Evolutionary conservation across 2,329 filamentous ascomycete species (phyloP).

Genomic region (Amesomyces nigricolor): DNA sequence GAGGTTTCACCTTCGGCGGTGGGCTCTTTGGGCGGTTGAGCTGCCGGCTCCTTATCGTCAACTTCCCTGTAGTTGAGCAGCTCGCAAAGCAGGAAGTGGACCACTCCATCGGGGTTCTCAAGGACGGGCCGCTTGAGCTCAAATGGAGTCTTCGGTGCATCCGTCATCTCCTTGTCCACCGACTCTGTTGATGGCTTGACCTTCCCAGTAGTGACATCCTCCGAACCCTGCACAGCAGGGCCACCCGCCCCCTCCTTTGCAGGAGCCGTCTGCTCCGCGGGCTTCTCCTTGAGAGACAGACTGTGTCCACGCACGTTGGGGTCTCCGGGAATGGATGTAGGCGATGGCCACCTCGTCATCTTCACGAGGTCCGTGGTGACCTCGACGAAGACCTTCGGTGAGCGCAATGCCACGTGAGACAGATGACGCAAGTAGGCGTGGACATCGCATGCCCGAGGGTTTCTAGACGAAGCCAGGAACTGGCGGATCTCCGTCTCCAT

Average conservation of each 20-base stretch:
- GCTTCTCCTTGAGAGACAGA: conserved; percentile 39
- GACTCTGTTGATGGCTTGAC: conserved; percentile 57
- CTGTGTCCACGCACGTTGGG: conserved; percentile 31
- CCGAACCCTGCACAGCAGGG: conserved; percentile 42
- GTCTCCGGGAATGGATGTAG: conserved; percentile 26
- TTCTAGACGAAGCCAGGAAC: conserved; percentile 62
- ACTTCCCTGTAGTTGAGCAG: conserved; percentile 88
- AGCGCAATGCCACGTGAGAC: conserved; percentile 72
- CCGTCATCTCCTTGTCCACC: conserved; percentile 55
- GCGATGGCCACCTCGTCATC: conserved; percentile 53
- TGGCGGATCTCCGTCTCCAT: conserved; percentile 84
- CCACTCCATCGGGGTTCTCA: conserved; percentile 88
- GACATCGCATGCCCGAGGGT: conserved; percentile 59
- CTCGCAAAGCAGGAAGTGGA: conserved; percentile 91
- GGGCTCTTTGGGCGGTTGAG: conserved; percentile 37
- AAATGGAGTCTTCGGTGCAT: conserved; percentile 54
- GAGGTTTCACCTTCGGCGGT: conserved; percentile 35
- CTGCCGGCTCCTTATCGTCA: conserved; percentile 67
- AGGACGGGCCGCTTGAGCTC: conserved; percentile 79
- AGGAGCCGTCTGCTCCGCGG: conserved; percentile 22
- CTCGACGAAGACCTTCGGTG: conserved; percentile 80
- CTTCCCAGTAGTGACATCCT: conserved; percentile 44
- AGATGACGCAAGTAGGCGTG: conserved; percentile 68
- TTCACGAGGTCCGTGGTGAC: conserved; percentile 81
- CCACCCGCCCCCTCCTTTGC: conserved; percentile 38